Evolutionary conservation across 257 asterid genomes (phyloP), one percentile per base, ranked within the genome.

Genomic region (Jasminum sambac): DNA sequence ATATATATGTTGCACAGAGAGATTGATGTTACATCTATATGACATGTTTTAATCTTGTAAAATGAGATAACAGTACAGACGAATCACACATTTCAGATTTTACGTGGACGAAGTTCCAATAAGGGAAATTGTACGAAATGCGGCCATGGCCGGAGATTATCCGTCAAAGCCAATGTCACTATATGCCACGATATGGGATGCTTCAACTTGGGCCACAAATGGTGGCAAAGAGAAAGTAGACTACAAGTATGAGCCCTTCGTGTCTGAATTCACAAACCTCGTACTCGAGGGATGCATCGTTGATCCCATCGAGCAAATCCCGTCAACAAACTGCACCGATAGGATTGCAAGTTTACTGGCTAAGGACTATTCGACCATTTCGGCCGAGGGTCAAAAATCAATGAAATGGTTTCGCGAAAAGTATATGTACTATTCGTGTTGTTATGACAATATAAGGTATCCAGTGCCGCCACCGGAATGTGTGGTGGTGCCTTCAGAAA

Each of bases 161-260:
- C 98, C 98, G 5, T 80, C 96, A 1, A 93, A 93, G 79, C 96
- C 98, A 6, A 93, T 93, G 98, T 86, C 98, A 24, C 66, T 90
- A 1, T 93, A 93, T 68, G 97, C 95, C 67, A 93, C 98, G 64
- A 90, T 93, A 11, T 93, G 98, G 98, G 98, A 93, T 39, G 98
- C 96, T 6, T 93, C 98, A 0, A 66, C 90, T 2, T 93, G 98
- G 98, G 98, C 98, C 10, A 93, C 98, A 2, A 78, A 83, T 62
- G 98, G 98, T 1, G 98, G 98, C 68, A 87, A 83, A 67, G 87
- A 79, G 73, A 93, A 87, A 70, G 96, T 90, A 6, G 57, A 93
- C 84, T 90, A 93, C 78, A 66, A 70, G 16, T 78, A 70, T 72
- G 87, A 93, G 41, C 98, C 98, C 37, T 93, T 93, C 65, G 76